phyloP scores from a whole-genome alignment of 1,139 yeast genomes.

The Magnusiomyces sp. region DNA sequence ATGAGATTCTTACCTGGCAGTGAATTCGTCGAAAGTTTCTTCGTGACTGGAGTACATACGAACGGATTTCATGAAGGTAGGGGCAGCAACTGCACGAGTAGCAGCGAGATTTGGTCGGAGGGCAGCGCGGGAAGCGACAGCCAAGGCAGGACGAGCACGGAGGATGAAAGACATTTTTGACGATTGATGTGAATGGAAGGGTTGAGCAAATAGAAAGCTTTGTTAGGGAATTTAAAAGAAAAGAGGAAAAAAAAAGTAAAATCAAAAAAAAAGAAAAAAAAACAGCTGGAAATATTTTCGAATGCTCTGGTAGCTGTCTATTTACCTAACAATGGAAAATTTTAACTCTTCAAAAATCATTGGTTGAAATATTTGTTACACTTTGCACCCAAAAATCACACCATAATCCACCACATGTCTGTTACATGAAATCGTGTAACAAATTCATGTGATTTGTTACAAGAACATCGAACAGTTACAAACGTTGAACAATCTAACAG shows the following conservation, averaged over 20 bases:
- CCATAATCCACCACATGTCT: too few relatives aligned
- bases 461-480: too few relatives aligned
- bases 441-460: too few relatives aligned
- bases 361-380: too few relatives aligned
- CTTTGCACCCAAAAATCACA: too few relatives aligned
- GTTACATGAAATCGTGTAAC: too few relatives aligned
- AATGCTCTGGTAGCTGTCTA: too few relatives aligned
- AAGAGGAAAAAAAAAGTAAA: constrained; percentile 1
- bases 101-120: constrained; percentile 9
- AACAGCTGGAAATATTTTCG: background rate
- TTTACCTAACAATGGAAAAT: too few relatives aligned
- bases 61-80: constrained; percentile 20
- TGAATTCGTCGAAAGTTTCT: constrained; percentile 92
- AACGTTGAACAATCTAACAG: too few relatives aligned
- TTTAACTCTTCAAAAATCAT: too few relatives aligned
- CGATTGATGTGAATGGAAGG: too few relatives aligned
- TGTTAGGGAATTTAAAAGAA: constrained; percentile 5
- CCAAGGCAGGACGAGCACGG: constrained; percentile 19
- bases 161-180: constrained; percentile 16
- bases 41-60: constrained; percentile 71
- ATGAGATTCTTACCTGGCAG: constrained; percentile 37
- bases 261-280: background rate
- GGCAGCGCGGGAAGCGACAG: constrained; percentile 19
- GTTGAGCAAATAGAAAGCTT: constrained; percentile 5
- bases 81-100: constrained; percentile 28